These are phyloP conservation scores for Moniliella sp. DNA, from an alignment of 1,284 basidiomycete genomes.

Conservation along the genomic window DNA sequence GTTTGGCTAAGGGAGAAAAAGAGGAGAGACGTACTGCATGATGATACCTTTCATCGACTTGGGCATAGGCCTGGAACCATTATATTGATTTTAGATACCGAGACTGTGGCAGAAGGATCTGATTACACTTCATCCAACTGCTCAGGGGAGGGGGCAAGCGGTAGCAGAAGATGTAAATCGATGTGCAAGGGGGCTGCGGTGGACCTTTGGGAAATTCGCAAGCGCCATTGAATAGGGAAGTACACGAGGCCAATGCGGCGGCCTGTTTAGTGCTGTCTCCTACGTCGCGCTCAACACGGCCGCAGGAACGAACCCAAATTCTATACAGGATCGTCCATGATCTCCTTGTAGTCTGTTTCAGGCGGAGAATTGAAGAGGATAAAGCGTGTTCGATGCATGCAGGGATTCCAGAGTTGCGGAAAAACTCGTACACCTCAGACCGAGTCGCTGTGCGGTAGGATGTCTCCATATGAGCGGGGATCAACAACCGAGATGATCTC, in stretches of 20 bases:
- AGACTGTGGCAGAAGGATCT: not conserved
- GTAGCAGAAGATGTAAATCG: constrained; percentile 1
- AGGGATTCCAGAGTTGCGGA: constrained; percentile 37
- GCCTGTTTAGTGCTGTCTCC: constrained; percentile 47
- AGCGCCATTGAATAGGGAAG: not conserved
- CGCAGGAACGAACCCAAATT: constrained; percentile 56
- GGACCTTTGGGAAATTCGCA: not conserved
- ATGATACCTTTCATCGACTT: constrained; percentile 5
- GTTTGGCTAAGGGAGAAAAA: too few species aligned
- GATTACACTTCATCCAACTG: constrained; percentile 1
- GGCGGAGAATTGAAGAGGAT: constrained; percentile 61
- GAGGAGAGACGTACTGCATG: constrained; percentile 1
- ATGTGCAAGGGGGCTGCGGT: constrained; percentile 2
- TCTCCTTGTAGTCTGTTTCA: constrained; percentile 55
- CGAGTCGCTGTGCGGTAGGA: constrained; percentile 54
- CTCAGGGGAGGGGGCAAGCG: constrained; percentile 2
- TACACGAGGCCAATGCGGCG: not conserved
- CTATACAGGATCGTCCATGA: constrained; percentile 46
- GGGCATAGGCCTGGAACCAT: constrained; percentile 1
- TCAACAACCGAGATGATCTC: constrained; percentile 44
- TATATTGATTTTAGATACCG: not conserved
- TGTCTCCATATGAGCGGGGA: constrained; percentile 59
- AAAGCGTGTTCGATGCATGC: constrained; percentile 46
- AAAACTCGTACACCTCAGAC: constrained; percentile 55
- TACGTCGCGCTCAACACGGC: constrained; percentile 57